Conservation (phyloP, 2,329 filamentous ascomycete species). For the Zymoseptoria pseudotritici region DNA sequence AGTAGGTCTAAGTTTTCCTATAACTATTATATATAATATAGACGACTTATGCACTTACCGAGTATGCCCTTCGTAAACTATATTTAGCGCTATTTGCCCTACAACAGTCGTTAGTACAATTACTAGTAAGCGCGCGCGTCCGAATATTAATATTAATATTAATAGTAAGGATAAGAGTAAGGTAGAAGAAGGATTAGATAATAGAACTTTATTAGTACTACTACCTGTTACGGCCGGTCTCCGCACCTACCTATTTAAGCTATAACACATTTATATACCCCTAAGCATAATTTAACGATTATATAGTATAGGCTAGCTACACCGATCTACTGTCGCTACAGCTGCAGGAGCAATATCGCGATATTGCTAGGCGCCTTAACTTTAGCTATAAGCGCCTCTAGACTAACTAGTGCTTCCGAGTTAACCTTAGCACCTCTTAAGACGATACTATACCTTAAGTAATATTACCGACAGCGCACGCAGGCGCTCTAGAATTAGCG, state of each 20-base stretch:
- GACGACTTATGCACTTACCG: no score
- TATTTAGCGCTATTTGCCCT: no score
- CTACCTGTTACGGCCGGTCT: no score
- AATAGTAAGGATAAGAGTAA: not conserved
- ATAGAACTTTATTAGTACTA: not conserved
- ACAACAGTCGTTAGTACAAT: not conserved
- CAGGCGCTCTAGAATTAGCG: not conserved
- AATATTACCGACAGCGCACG: not conserved
- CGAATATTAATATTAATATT: not conserved
- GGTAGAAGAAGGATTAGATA: not conserved
- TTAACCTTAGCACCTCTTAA: no score
- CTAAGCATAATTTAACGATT: not conserved
- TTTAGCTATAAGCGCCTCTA: not conserved
- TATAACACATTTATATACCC: not conserved
- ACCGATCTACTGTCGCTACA: not conserved
- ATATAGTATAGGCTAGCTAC: not conserved
- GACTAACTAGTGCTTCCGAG: no score
- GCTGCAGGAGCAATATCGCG: not conserved
- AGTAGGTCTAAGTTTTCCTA: no score
- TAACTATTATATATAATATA: no score
- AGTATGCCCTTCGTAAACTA: no score
- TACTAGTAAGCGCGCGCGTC: not conserved
- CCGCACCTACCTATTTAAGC: no score
- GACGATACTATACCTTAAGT: no score
- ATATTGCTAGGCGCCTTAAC: not conserved